phyloP scores from a whole-genome alignment of 768 basidiomycete species.

The Paxillus rubicundulus region DNA sequence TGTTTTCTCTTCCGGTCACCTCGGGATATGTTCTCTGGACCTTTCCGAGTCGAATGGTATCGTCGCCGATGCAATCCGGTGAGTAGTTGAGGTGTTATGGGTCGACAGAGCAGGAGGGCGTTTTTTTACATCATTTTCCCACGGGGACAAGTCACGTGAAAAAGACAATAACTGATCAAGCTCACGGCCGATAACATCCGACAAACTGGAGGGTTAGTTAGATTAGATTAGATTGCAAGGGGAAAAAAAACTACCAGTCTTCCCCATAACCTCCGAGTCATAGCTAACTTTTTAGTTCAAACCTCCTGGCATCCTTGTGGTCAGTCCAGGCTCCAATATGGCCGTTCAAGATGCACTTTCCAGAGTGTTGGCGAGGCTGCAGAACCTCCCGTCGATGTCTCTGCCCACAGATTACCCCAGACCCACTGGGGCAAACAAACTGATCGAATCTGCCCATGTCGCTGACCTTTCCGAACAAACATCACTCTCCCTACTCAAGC shows the following conservation, averaged over 20 bases:
- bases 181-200: too few relatives aligned
- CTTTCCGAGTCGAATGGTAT: too few relatives aligned
- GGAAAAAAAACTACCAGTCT: background rate
- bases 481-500: conserved; percentile 75
- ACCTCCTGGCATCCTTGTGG: background rate
- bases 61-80: too few relatives aligned
- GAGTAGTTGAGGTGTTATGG: too few relatives aligned
- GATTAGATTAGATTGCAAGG: background rate
- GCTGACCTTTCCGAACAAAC: conserved; percentile 72
- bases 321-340: conserved; percentile 21
- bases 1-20: too few relatives aligned
- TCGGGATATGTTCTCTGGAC: too few relatives aligned
- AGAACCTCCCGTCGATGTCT: conserved; percentile 84
- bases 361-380: conserved; percentile 63
- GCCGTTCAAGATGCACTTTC: conserved; percentile 33
- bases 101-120: too few relatives aligned
- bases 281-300: conserved; percentile 1
- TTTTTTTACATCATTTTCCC: too few relatives aligned
- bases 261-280: background rate
- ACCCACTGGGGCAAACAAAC: conserved; percentile 64
- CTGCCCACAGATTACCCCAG: conserved; percentile 96
- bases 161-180: too few relatives aligned
- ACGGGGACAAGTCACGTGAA: too few relatives aligned
- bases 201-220: too few relatives aligned
- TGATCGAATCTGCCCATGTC: conserved; percentile 81